Percentiles rank a stretch among this genome's conserved stretches.
Evolutionary conservation across 305 asterid genomes (phyloP).

Genomic region (Lippia alba): DNA sequence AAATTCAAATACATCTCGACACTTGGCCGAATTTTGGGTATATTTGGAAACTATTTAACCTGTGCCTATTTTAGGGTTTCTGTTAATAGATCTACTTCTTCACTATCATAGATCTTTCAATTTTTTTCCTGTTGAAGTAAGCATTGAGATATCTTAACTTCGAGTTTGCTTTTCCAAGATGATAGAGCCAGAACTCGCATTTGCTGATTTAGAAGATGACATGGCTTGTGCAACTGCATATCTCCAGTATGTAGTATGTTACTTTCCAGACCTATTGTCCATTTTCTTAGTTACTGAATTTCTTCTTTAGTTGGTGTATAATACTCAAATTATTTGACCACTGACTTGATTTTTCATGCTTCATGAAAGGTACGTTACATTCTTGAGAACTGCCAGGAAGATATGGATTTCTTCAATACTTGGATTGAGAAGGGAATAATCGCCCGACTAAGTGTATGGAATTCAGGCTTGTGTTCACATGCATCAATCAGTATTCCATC

Average conservation of each 20-base stretch:
- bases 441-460: conserved; percentile 72
- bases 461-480: conserved; percentile 29
- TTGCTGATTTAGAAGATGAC: conserved; percentile 94
- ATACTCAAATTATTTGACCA: conserved; percentile 30
- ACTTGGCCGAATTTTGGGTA: conserved; percentile 99
- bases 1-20: conserved; percentile 95
- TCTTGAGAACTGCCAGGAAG: conserved; percentile 96
- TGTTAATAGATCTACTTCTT: conserved; percentile 10
- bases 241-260: conserved; percentile 99
- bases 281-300: conserved; percentile 15
- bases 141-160: conserved; percentile 33
- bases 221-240: conserved; percentile 99
- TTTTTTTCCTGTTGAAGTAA: background rate
- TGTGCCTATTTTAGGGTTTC: conserved; percentile 7
- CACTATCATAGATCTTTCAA: background rate
- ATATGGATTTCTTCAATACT: conserved; percentile 93
- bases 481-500: conserved; percentile 22
- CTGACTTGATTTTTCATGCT: conserved; percentile 28
- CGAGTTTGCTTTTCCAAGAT: conserved; percentile 56
- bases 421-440: conserved; percentile 99
- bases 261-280: conserved; percentile 54
- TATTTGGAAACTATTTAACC: conserved; percentile 20
- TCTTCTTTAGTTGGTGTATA: conserved; percentile 34
- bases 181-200: conserved; percentile 99
- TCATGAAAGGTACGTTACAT: conserved; percentile 73